These are phyloP conservation scores for Calocera cornea DNA, from an alignment of 768 basidiomycete species.

Conservation along the genomic window DNA sequence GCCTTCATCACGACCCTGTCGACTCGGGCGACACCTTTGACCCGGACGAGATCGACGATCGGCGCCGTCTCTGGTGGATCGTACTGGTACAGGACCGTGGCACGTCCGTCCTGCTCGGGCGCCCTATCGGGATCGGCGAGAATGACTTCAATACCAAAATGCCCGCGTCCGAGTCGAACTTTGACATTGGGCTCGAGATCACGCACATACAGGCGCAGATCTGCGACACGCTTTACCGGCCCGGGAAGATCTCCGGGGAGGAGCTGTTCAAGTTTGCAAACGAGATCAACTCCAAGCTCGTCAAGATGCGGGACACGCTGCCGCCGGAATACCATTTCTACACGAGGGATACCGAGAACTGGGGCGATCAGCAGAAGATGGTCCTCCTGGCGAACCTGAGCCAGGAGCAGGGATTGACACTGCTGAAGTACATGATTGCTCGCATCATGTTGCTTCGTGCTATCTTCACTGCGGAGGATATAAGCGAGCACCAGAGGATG, in stretches of 20 bases:
- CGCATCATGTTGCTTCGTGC: slow-evolving; percentile 66
- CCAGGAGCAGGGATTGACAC: slow-evolving; percentile 67
- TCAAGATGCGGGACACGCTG: slow-evolving; percentile 43
- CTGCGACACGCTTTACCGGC: slow-evolving; percentile 71
- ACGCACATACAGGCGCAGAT: slow-evolving; percentile 54
- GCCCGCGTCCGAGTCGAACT: not conserved
- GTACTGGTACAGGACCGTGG: slow-evolving; percentile 79
- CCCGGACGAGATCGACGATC: slow-evolving; percentile 61
- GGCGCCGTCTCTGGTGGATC: slow-evolving; percentile 73
- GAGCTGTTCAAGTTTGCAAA: not conserved
- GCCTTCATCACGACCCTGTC: slow-evolving; percentile 74
- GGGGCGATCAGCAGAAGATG: slow-evolving; percentile 50
- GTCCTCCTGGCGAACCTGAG: slow-evolving; percentile 54
- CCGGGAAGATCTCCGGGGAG: slow-evolving; percentile 31
- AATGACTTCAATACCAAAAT: slow-evolving; percentile 65
- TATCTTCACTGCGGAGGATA: slow-evolving; percentile 61
- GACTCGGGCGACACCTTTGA: slow-evolving; percentile 50
- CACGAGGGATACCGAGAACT: slow-evolving; percentile 66
- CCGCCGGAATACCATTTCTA: slow-evolving; percentile 61
- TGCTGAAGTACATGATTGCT: slow-evolving; percentile 71
- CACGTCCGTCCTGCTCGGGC: slow-evolving; percentile 73
- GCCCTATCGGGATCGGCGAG: slow-evolving; percentile 69
- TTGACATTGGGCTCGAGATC: not conserved
- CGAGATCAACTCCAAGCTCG: not conserved
- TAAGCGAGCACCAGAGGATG: slow-evolving; percentile 49